Evolutionary conservation across 2,329 filamentous ascomycete genomes (phyloP).

Genomic region (Zymoseptoria passerinii): DNA sequence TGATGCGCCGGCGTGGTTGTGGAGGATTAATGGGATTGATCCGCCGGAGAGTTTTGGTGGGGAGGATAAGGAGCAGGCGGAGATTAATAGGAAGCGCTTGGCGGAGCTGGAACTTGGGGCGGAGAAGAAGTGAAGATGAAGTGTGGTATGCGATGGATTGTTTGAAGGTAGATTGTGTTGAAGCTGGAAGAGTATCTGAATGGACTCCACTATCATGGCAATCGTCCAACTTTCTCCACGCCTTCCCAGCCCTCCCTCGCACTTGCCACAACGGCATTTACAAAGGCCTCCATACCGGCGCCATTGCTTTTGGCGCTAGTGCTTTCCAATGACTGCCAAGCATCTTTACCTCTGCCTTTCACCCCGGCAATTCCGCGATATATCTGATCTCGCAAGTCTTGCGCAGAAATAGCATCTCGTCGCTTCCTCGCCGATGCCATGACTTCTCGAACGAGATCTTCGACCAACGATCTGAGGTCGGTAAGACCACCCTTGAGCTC

Average conservation of each 20-base stretch:
- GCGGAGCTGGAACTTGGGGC: neutral
- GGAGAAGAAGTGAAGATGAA: neutral
- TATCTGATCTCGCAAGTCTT: constrained; percentile 10
- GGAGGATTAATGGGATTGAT: constrained; percentile 1
- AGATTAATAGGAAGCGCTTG: neutral
- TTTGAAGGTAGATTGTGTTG: neutral
- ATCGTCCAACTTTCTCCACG: constrained; percentile 4
- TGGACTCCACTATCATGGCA: neutral
- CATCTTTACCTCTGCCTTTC: constrained; percentile 6
- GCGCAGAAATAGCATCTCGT: constrained; percentile 13
- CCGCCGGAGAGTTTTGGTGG: neutral
- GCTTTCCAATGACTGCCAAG: neutral
- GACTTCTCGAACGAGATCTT: constrained; percentile 6
- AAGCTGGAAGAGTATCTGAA: neutral
- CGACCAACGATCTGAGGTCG: constrained; percentile 7
- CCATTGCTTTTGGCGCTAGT: neutral
- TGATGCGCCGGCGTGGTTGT: neutral
- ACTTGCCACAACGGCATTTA: constrained; percentile 13
- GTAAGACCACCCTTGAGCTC: neutral
- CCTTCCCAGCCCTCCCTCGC: constrained; percentile 27
- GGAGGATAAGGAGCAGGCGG: neutral
- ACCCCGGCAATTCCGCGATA: constrained; percentile 4
- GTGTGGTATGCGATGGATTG: neutral
- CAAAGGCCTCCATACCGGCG: constrained; percentile 8
- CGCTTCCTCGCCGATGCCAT: constrained; percentile 10